Base-by-base conservation (phyloP, 192 early-diverging fungal genomes). In the Coemansia sp. region DNA sequence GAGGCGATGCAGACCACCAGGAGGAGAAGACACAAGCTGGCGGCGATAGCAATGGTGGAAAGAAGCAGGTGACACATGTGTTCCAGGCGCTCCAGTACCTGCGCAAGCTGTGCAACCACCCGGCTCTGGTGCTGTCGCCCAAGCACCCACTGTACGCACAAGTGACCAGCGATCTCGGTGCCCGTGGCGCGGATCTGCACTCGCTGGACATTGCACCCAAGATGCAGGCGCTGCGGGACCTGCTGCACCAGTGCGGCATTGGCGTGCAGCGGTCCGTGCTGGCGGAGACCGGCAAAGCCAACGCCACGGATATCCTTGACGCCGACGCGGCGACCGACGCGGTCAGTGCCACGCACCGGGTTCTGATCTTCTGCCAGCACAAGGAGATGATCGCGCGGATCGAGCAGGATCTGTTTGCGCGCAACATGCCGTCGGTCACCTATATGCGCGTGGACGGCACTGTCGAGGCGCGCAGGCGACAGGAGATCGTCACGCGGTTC, bases 61-160 rank as follows among this genome's bases (percentile, higher is more conserved):
- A 82, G 7, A 71, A 70, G 6, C 61, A 59, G 15, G 88, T 86
- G 15, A 89, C 89, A 0, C 97, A 99, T 70, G 91, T 98, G 26
- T 99, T 99, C 87, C 97, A 99, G 84, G 95, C 96, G 0, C 75
- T 99, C 31, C 95, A 98, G 78, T 98, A 98, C 65, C 84, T 99
- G 29, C 86, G 93, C 35, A 95, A 95, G 71, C 85, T 99, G 8
- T 94, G 93, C 73, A 98, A 99, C 74, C 97, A 99, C 63, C 97
- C 97, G 21, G 86, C 89, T 16, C 75, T 94, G 67, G 97, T 98
- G 18, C 79, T 97, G 51, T 94, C 91, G 48, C 89, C 90, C 35
- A 87, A 88, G 60, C 95, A 99, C 80, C 95, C 95, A 33, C 84
- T 93, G 49, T 95, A 92, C 68, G 63, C 61, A 31, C 84, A 85